A percentile compares a stretch with the other conserved stretches of the same genome.
phyloP scores from a whole-genome alignment of 139 green algal genomes.

The Asterochloris erici region DNA sequence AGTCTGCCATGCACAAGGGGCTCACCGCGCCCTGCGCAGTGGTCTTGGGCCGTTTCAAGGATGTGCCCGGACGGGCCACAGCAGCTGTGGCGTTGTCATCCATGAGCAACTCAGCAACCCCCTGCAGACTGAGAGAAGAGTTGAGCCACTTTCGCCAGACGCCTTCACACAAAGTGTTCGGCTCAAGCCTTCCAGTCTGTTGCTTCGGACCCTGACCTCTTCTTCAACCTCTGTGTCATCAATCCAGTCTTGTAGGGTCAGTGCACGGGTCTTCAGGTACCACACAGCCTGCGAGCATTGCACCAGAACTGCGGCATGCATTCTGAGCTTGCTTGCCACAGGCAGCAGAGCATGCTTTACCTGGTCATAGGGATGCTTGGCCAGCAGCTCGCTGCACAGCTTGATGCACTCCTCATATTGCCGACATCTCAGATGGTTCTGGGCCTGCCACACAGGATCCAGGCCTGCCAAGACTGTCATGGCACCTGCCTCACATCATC shows the following conservation, averaged over 20 bases:
- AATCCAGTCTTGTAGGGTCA: conserved; percentile 76
- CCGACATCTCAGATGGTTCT: conserved; percentile 45
- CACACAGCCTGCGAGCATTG: conserved; percentile 51
- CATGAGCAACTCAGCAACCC: conserved; percentile 64
- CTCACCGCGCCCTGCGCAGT: conserved; percentile 19
- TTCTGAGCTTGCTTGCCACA: background rate
- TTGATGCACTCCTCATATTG: conserved; percentile 66
- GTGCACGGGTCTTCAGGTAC: conserved; percentile 72
- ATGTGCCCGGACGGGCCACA: conserved; percentile 63
- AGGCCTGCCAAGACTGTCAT: conserved; percentile 14
- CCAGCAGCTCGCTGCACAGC: conserved; percentile 58
- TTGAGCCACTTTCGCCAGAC: background rate
- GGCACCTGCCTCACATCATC: too few relatives aligned
- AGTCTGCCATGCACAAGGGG: background rate
- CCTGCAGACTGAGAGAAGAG: conserved; percentile 28
- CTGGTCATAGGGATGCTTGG: conserved; percentile 70
- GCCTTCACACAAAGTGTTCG: too few relatives aligned
- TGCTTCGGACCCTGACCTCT: conserved; percentile 35
- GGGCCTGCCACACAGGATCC: conserved; percentile 63
- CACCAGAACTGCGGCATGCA: background rate
- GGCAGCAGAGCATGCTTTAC: conserved; percentile 20
- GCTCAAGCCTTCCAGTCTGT: too few relatives aligned
- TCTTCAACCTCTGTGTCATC: conserved; percentile 82
- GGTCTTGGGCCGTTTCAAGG: conserved; percentile 49
- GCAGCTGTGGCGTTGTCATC: conserved; percentile 63